A percentile compares a stretch with the other conserved stretches of the same genome.
Conservation (phyloP, 2,329 filamentous ascomycete species). For the Chaetomiaceae sp. region DNA sequence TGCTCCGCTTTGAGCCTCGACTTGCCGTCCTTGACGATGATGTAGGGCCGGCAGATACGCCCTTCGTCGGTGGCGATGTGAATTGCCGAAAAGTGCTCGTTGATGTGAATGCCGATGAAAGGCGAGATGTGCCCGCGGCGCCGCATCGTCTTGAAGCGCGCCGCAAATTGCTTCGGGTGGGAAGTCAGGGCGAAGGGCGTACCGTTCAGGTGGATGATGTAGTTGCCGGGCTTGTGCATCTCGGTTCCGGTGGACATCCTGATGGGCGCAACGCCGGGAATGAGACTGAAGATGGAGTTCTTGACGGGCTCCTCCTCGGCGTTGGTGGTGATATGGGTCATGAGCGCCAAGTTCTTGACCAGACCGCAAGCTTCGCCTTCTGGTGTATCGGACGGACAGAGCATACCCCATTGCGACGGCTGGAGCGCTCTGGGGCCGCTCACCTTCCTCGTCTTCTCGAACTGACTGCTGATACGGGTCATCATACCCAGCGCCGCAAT, state of each 20-base stretch:
- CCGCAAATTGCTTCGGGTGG: slow-evolving; percentile 80
- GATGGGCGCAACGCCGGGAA: slow-evolving; percentile 75
- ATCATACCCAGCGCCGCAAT: slow-evolving; percentile 98
- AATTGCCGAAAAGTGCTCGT: slow-evolving; percentile 84
- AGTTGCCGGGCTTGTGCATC: slow-evolving; percentile 77
- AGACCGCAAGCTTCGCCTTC: slow-evolving; percentile 98
- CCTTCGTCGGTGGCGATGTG: slow-evolving; percentile 97
- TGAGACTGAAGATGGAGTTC: slow-evolving; percentile 79
- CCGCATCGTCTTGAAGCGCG: slow-evolving; percentile 79
- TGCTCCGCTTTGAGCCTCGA: slow-evolving; percentile 76
- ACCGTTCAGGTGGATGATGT: slow-evolving; percentile 92
- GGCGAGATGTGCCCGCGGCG: slow-evolving; percentile 90
- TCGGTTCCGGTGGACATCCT: slow-evolving; percentile 70
- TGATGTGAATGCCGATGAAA: slow-evolving; percentile 95
- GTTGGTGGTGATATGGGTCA: slow-evolving; percentile 98
- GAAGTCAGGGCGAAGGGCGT: slow-evolving; percentile 86
- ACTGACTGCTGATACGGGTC: slow-evolving; percentile 97
- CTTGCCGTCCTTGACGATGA: slow-evolving; percentile 85
- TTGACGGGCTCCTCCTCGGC: slow-evolving; percentile 89
- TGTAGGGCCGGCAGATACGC: slow-evolving; percentile 90
- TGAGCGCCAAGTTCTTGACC: slow-evolving; percentile 95
- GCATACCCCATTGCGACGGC: slow-evolving; percentile 96
- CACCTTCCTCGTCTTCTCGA: slow-evolving; percentile 97
- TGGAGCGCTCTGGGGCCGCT: slow-evolving; percentile 92
- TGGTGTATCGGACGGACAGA: slow-evolving; percentile 94